phyloP scores from a whole-genome alignment of 108 stramenopile species.

The Schizochytrium sp. region DNA sequence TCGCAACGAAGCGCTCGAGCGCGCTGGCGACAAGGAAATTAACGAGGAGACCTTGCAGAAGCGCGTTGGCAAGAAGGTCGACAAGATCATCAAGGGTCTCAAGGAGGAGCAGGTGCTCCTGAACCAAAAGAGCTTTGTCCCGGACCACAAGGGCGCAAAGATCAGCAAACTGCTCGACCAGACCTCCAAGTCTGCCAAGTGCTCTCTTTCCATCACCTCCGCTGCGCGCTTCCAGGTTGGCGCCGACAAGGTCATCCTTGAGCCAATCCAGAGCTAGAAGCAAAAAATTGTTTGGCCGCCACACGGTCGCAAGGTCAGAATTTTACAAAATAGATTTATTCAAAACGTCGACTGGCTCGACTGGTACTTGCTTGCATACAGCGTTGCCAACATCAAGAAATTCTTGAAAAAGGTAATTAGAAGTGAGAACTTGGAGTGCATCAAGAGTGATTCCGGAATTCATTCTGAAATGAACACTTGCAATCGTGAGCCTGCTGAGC shows the following conservation, averaged over 20 bases:
- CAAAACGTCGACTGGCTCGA: no score
- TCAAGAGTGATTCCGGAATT: no score
- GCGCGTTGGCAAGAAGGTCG: slow-evolving; percentile 5
- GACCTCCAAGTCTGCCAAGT: background rate
- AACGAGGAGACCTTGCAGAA: background rate
- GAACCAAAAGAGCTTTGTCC: background rate
- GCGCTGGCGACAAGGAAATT: background rate
- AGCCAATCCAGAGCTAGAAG: background rate
- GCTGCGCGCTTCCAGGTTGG: slow-evolving; percentile 10
- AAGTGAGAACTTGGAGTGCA: no score
- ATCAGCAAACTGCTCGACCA: background rate
- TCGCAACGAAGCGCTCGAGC: background rate
- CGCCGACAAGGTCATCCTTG: background rate
- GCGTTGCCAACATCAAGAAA: no score
- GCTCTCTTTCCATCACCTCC: background rate
- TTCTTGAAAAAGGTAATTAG: no score
- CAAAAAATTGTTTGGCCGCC: no score
- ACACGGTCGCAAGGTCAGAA: no score
- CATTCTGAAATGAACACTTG: no score
- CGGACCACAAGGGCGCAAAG: background rate
- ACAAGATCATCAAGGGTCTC: slow-evolving; percentile 1
- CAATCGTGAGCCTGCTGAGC: no score
- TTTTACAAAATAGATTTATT: no score
- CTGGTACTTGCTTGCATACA: no score
- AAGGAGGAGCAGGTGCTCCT: slow-evolving; percentile 8